These are phyloP conservation scores for Nicotiana paniculata DNA, from an alignment of 257 asterid species.

Conservation along the genomic window DNA sequence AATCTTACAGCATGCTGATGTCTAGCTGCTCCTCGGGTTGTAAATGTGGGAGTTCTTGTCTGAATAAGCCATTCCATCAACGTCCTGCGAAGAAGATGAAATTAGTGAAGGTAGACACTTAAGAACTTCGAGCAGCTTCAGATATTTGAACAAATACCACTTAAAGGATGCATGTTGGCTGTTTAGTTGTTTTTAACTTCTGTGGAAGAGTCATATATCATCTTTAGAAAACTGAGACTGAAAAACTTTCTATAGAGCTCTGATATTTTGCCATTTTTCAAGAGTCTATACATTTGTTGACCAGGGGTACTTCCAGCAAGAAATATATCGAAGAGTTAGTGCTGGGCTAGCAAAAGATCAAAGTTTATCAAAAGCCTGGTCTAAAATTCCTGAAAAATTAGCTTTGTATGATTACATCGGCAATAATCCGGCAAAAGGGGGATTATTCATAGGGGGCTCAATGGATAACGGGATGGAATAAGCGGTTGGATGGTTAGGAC, in stretches of 20 bases:
- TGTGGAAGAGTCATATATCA: background rate
- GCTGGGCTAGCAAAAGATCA: too few species aligned
- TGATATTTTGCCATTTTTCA: background rate
- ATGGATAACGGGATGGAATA: too few species aligned
- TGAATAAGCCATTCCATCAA: slow-evolving; percentile 90
- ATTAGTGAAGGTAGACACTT: slow-evolving; percentile 58
- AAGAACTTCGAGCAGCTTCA: background rate
- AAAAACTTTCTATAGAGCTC: background rate
- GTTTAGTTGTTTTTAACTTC: background rate
- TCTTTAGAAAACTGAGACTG: background rate
- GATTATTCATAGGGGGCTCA: too few species aligned
- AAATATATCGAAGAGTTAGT: too few species aligned
- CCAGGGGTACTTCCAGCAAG: too few species aligned
- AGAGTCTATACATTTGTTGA: background rate
- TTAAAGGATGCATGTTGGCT: background rate
- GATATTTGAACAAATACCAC: background rate
- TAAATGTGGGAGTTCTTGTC: slow-evolving; percentile 78
- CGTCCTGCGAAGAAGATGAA: slow-evolving; percentile 88
- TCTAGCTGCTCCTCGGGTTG: slow-evolving; percentile 90
- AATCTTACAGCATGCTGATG: slow-evolving; percentile 58
- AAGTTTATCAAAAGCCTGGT: too few species aligned
- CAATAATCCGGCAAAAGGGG: too few species aligned
- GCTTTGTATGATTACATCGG: too few species aligned
- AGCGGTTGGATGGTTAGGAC: too few species aligned
- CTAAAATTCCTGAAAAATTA: too few species aligned